Base-by-base conservation (phyloP, 2,329 filamentous ascomycete species). In the Drechmeria coniospora region DNA sequence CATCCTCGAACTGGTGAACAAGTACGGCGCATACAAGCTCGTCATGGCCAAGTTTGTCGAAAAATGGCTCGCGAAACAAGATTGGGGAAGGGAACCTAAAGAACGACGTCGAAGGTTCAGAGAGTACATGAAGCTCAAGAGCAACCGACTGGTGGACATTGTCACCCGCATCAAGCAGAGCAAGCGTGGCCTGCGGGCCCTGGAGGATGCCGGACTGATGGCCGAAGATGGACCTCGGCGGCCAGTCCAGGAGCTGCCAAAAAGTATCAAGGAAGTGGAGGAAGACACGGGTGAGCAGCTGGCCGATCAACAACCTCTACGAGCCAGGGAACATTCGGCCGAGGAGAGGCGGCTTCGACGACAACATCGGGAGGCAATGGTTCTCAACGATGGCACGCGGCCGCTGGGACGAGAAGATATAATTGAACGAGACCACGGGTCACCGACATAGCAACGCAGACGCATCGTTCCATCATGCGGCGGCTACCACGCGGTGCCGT, bases 301-400 rank as follows among this genome's bases (percentile, higher is more conserved):
- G 7, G 30, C 36, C 3, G 50, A 49, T 17, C 39, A 36, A 21
- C 47, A 47, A 14, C 32, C 40, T 5, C 41, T 49, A 18, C 42
- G 54, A 20, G 45, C 49, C 2, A 41, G 61, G 33, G 66, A 70
- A 32, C 66, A 71, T 46, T 72, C 61, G 33, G 59, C 54, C 6
- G 74, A 74, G 45, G 80, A 87, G 48, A 74, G 80, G 42, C 68
- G 77, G 29, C 60, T 86, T 34, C 63, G 83, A 33, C 67, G 84
- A 37, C 67, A 81, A 27, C 68, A 87, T 44, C 67, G 84, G 38
- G 83, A 93, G 56, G 84, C 83, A 4, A 86, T 94, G 69, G 84
- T 94, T 13, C 59, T 93, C 31, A 87, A 84, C 43, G 83, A 92
- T 43, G 80, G 81, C n/a, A 81, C 71, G 14, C 65, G 76, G 18